Conservation (phyloP, 768 basidiomycete genomes). For the Boletales sp. region DNA sequence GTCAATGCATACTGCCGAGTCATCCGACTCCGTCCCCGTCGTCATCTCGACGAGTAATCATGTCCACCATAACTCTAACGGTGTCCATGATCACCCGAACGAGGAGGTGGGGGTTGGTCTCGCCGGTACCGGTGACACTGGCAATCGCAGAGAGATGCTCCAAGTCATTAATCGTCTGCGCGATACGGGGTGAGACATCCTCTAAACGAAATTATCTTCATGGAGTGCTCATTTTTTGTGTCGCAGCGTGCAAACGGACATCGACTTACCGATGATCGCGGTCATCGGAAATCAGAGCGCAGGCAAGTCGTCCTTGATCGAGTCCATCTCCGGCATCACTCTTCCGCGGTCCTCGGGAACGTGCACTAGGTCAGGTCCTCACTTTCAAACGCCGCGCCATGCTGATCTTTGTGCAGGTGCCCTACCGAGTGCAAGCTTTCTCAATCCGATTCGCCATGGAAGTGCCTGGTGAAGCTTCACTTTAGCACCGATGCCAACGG, state of each 20-base stretch:
- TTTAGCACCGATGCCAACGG: conserved; percentile 40
- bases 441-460: conserved; percentile 40
- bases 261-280: conserved; percentile 68
- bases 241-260: conserved; percentile 59
- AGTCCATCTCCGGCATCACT: conserved; percentile 69
- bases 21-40: not conserved
- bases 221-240: not conserved
- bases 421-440: conserved; percentile 57
- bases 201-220: not conserved
- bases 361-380: conserved; percentile 56
- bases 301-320: conserved; percentile 73
- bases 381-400: not conserved
- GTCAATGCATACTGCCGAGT: not conserved
- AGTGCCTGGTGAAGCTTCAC: conserved; percentile 48
- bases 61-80: not conserved
- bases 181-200: conserved; percentile 49
- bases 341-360: conserved; percentile 69
- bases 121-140: conserved; percentile 42
- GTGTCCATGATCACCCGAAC: not conserved
- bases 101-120: conserved; percentile 44
- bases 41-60: not conserved
- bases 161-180: conserved; percentile 60
- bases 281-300: conserved; percentile 70
- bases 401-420: conserved; percentile 36
- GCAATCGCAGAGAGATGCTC: conserved; percentile 46